Evolutionary conservation across 495 filamentous ascomycete genomes (phyloP).

Genomic region (Rostrohypoxylon terebratum): DNA sequence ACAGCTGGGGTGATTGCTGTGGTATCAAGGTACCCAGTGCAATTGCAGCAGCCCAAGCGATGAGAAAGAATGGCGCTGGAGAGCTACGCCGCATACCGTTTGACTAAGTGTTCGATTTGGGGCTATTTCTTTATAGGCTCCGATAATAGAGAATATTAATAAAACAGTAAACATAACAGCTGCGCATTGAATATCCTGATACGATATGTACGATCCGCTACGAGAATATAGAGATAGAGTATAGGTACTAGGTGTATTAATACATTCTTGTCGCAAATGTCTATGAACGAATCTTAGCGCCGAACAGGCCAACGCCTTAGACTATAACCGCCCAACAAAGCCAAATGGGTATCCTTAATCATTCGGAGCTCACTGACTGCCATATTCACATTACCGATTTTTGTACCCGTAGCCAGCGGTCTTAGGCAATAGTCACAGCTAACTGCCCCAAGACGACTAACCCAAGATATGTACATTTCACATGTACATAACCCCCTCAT

Average conservation of each 20-base stretch:
- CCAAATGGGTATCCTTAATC: constrained; percentile 15
- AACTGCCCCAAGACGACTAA: not conserved
- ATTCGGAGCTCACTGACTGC: not conserved
- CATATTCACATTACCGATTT: not conserved
- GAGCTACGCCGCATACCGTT: constrained; percentile 89
- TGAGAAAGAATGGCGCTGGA: constrained; percentile 74
- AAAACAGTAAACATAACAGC: not conserved
- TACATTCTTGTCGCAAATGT: not conserved
- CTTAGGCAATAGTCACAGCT: too few relatives aligned
- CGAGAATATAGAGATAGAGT: not conserved
- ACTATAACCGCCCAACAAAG: not conserved
- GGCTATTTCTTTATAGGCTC: not conserved
- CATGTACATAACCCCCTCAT: not conserved
- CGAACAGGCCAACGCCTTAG: not conserved
- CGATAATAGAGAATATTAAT: not conserved
- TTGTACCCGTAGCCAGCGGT: not conserved
- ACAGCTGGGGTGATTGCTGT: constrained; percentile 95
- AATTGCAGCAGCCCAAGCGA: constrained; percentile 86
- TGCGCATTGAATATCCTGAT: not conserved
- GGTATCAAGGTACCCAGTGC: constrained; percentile 98
- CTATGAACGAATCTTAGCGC: too few relatives aligned
- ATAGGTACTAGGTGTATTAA: not conserved
- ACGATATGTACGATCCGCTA: not conserved
- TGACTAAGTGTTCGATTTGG: constrained; percentile 65
- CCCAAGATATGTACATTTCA: not conserved